Percentiles rank a stretch among this genome's conserved stretches.
These are phyloP conservation scores for Polytrichum commune DNA, from an alignment of 225 moss, liverwort and hornwort genomes.

Conservation along the genomic window DNA sequence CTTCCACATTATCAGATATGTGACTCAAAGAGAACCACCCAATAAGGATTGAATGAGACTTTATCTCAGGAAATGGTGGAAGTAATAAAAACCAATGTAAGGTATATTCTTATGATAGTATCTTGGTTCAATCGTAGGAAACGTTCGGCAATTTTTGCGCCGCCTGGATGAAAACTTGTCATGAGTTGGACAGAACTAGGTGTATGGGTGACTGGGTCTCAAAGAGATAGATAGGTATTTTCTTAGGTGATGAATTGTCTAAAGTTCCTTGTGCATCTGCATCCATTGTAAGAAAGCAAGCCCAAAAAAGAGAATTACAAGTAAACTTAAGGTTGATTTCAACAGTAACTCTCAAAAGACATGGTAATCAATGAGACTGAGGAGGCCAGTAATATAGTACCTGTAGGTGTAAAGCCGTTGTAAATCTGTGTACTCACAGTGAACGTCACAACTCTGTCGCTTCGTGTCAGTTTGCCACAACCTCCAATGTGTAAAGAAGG, in stretches of 20 bases:
- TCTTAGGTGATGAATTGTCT: neutral
- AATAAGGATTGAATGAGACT: neutral
- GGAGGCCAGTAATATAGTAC: constrained; percentile 4
- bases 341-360: neutral
- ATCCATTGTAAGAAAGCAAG: neutral
- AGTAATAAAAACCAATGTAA: neutral
- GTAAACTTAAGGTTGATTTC: neutral
- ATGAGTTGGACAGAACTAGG: neutral
- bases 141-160: neutral
- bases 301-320: constrained; percentile 1
- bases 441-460: neutral
- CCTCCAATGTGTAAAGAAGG: constrained; percentile 15
- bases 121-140: neutral
- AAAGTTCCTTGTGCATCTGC: neutral
- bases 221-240: neutral
- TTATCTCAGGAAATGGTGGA: neutral
- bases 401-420: constrained; percentile 14
- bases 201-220: neutral
- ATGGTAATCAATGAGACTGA: neutral
- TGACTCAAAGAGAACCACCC: neutral
- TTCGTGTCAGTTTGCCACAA: constrained; percentile 18
- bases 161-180: neutral
- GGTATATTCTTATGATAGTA: neutral
- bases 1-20: neutral
- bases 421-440: constrained; percentile 25